Percentiles rank a stretch among this genome's conserved stretches.
Evolutionary conservation across 202 grass and related monocot genomes (phyloP).

Genomic region (Schoenoplectus triqueter): DNA sequence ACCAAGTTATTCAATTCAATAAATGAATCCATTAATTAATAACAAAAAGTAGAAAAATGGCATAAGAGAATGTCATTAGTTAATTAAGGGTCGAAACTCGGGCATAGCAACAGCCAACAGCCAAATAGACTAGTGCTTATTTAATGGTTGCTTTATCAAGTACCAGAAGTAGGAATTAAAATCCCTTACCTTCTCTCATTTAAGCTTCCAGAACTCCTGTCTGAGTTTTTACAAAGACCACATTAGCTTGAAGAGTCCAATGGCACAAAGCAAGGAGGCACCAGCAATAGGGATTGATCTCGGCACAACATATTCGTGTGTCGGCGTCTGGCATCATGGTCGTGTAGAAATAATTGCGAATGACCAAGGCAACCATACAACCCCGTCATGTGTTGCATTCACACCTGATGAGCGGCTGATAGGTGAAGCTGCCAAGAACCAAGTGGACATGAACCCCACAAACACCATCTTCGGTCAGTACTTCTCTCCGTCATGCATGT

Average conservation of each 20-base stretch:
- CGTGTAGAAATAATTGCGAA: slow-evolving; percentile 38
- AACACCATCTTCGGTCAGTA: slow-evolving; percentile 69
- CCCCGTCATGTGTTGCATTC: slow-evolving; percentile 75
- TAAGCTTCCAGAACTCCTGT: not conserved
- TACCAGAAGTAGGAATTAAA: not conserved
- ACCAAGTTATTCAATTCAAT: not conserved
- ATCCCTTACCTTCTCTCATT: not conserved
- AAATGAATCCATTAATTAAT: slow-evolving; percentile 15
- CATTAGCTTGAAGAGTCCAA: not conserved
- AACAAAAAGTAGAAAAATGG: not conserved
- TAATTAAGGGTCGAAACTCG: not conserved
- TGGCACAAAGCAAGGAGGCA: slow-evolving; percentile 8
- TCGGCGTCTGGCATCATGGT: slow-evolving; percentile 25
- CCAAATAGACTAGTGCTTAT: not conserved
- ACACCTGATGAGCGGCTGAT: slow-evolving; percentile 79
- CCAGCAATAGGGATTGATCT: slow-evolving; percentile 50
- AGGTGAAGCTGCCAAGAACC: slow-evolving; percentile 94
- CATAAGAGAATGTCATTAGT: not conserved
- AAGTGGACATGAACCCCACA: slow-evolving; percentile 70
- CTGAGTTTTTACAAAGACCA: slow-evolving; percentile 7
- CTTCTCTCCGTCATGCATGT: not conserved
- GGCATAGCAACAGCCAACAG: not conserved
- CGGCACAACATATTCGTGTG: slow-evolving; percentile 61
- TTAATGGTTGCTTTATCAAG: slow-evolving; percentile 13
- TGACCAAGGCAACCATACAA: slow-evolving; percentile 39